phyloP scores from a whole-genome alignment of 2,329 filamentous ascomycete species.

The Alternaria panax region DNA sequence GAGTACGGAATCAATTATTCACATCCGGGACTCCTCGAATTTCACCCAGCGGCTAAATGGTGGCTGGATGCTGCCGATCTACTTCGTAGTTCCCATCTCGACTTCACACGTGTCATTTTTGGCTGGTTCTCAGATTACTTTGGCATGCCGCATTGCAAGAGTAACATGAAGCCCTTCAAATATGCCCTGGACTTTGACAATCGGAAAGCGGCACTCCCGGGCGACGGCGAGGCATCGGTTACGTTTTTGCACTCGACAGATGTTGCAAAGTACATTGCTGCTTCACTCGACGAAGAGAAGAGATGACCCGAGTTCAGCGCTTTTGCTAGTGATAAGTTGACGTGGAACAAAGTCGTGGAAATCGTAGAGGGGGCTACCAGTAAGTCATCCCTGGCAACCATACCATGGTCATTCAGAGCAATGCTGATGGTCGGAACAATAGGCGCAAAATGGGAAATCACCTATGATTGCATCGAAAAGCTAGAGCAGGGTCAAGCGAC shows the following conservation, averaged over 20 bases:
- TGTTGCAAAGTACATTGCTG: slow-evolving; percentile 26
- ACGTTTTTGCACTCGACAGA: slow-evolving; percentile 24
- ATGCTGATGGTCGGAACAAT: not conserved
- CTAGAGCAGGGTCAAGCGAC: slow-evolving; percentile 16
- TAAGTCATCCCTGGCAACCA: slow-evolving; percentile 1
- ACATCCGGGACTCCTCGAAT: slow-evolving; percentile 1
- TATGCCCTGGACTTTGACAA: slow-evolving; percentile 28
- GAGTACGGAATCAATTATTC: slow-evolving; percentile 21
- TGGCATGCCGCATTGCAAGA: slow-evolving; percentile 33
- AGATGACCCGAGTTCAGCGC: slow-evolving; percentile 47
- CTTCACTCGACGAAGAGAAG: slow-evolving; percentile 6
- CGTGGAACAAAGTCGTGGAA: slow-evolving; percentile 56
- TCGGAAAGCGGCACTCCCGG: slow-evolving; percentile 22
- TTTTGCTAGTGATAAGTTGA: slow-evolving; percentile 53
- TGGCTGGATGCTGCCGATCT: slow-evolving; percentile 20
- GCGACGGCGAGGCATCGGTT: slow-evolving; percentile 16
- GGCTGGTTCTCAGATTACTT: slow-evolving; percentile 42
- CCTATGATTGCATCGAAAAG: slow-evolving; percentile 15
- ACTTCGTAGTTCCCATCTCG: slow-evolving; percentile 26
- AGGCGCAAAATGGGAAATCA: slow-evolving; percentile 19
- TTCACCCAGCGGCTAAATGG: slow-evolving; percentile 15
- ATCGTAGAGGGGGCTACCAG: slow-evolving; percentile 54
- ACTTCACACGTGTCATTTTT: slow-evolving; percentile 35
- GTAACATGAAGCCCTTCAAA: slow-evolving; percentile 25
- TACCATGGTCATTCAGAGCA: not conserved